phyloP scores from a whole-genome alignment of 257 asterid genomes.

The Galeopsis tetrahit region DNA sequence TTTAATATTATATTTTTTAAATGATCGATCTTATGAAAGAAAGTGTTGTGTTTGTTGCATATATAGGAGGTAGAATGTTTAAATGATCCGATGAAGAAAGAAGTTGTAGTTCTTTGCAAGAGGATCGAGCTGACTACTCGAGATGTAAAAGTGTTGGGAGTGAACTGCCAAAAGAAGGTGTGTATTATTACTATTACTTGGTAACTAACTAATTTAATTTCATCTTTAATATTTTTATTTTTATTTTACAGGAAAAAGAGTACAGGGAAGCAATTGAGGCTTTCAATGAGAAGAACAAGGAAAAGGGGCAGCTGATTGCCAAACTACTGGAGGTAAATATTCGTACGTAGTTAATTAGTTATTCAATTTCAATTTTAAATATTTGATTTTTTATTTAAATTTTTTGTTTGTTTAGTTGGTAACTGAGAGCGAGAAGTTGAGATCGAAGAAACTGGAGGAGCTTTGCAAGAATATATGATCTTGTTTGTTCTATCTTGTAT shows the following conservation, averaged over 20 bases:
- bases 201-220: not conserved
- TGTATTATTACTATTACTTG: not conserved
- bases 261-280: conserved; percentile 65
- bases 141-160: conserved; percentile 59
- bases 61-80: conserved; percentile 64
- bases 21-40: conserved; percentile 28
- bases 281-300: conserved; percentile 57
- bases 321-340: conserved; percentile 54
- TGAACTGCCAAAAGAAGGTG: conserved; percentile 61
- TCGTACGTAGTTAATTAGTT: not conserved
- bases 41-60: not conserved
- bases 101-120: conserved; percentile 55
- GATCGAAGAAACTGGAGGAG: conserved; percentile 67
- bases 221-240: not conserved
- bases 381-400: too few relatives aligned
- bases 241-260: conserved; percentile 54
- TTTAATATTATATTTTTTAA: too few relatives aligned
- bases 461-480: conserved; percentile 61
- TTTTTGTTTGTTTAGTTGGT: conserved; percentile 43
- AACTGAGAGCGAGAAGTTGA: conserved; percentile 58
- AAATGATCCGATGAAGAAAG: conserved; percentile 67
- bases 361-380: not conserved
- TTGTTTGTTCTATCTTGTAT: conserved; percentile 16
- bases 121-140: conserved; percentile 52
- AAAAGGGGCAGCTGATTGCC: conserved; percentile 56